Evolutionary conservation across 179 eudicot genomes (phyloP), one percentile per base, ranked within the genome.

Genomic region (Silene vulgaris): DNA sequence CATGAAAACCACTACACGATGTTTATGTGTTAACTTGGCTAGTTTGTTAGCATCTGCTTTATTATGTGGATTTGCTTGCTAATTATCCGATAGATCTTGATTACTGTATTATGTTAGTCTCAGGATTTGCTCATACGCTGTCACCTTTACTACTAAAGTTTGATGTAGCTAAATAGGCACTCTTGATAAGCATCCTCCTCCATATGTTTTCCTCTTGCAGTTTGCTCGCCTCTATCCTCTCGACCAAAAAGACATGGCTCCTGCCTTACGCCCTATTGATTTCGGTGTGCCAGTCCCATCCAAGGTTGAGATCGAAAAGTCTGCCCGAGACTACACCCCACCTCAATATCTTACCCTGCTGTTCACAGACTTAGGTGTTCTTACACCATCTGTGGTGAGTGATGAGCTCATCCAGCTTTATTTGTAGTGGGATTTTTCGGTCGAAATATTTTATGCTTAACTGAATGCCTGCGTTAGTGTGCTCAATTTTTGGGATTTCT

Each of bases 271-370:
- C 13, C 97, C 97, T 0, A 89, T 94, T 29, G 98, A 94, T 75
- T 94, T 94, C 76, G 98, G 98, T n/a, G 98, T 94, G 40, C 98
- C 98, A 3, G 88, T 94, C 65, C 98, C 98, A 16, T 86, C 96
- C 50, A 90, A 89, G 88, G 98, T 93, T 29, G 97, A 90, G 83
- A 96, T 92, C 30, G 98, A 94, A 80, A 90, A 88, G 65, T 94
- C 98, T 1, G 98, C 98, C 8, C 83, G 97, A 40, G 98, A 94
- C 81, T 94, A 94, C 72, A 94, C 98, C 17, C 98, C 97, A 14
- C 98, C 98, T 12, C 96, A 92, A 69, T 94, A 89, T 80, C 97
- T 91, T n/a, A 90, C 96, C 37, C 85, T 94, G 8, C 92, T 94
- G 12, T 91, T 94, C 64, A 94, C 98, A 9, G 98, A 94, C 80